Evolutionary conservation across 2,329 filamentous ascomycete genomes (phyloP).

Genomic region (Trichoderma gracile): DNA sequence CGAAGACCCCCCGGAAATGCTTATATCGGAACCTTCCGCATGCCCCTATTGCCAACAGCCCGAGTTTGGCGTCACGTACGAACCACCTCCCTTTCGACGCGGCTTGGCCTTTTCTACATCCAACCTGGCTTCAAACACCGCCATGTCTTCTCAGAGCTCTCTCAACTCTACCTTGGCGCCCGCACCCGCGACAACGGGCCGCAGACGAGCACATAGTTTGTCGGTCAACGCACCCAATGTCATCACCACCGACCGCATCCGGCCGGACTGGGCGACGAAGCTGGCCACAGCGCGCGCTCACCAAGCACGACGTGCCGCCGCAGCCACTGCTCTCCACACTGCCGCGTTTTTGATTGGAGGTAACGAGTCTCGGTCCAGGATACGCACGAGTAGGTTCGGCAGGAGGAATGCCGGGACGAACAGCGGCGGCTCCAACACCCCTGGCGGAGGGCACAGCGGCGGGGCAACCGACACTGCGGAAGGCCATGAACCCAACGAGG

Average conservation of each 20-base stretch:
- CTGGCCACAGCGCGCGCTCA: slow-evolving; percentile 81
- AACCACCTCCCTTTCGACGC: slow-evolving; percentile 82
- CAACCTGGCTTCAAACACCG: slow-evolving; percentile 52
- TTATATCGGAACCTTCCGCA: slow-evolving; percentile 87
- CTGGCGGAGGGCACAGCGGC: slow-evolving; percentile 30
- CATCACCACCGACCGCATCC: slow-evolving; percentile 87
- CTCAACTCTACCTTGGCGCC: slow-evolving; percentile 61
- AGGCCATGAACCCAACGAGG: slow-evolving; percentile 31
- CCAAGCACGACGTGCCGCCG: slow-evolving; percentile 81
- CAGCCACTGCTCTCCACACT: slow-evolving; percentile 90
- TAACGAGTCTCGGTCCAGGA: slow-evolving; percentile 51
- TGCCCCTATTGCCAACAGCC: slow-evolving; percentile 95
- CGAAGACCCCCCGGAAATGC: slow-evolving; percentile 59
- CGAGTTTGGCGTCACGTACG: slow-evolving; percentile 95
- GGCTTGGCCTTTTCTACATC: slow-evolving; percentile 68
- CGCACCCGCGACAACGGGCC: slow-evolving; percentile 40
- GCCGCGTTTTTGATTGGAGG: slow-evolving; percentile 88
- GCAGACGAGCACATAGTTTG: slow-evolving; percentile 59
- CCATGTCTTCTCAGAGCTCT: slow-evolving; percentile 85
- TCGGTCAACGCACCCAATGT: slow-evolving; percentile 83
- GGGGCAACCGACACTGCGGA: slow-evolving; percentile 30
- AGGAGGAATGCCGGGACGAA: slow-evolving; percentile 53
- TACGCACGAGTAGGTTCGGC: slow-evolving; percentile 54
- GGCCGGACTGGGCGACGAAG: slow-evolving; percentile 93
- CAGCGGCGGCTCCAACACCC: slow-evolving; percentile 35